Base-by-base conservation (phyloP, 2,329 filamentous ascomycete species). In the Calonectria pteridis region DNA sequence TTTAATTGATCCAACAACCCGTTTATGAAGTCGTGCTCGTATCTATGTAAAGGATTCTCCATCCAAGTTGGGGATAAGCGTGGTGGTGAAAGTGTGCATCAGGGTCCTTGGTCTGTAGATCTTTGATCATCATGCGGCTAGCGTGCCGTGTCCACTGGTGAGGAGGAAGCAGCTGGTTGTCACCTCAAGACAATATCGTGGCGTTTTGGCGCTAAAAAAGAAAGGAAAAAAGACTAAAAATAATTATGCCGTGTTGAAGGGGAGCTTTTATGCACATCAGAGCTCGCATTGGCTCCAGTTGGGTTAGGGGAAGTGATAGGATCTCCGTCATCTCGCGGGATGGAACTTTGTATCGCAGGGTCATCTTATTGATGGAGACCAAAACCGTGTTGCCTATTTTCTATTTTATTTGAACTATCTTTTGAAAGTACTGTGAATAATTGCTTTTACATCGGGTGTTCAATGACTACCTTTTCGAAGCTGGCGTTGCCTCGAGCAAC, bases 391-490 rank as follows among this genome's bases (percentile, higher is more conserved):
- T 46, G 9, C n/a, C n/a, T 4, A 23, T 23, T 10, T 11, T n/a
- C 20, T 46, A 46, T 14, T 23, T 20, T 46, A 46, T 10, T n/a
- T 9, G 13, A 23, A 9, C 9, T 46, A 23, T 13, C n/a, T 4
- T 11, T 23, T 23, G 9, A 46, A 1, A n/a, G n/a, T 23, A 5
- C 0, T 13, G 3, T 16, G 18, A 1, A n/a, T 33, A 0, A n/a
- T 10, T 6, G 6, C 9, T 3, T n/a, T 55, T 31, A 55, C 16
- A 55, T 55, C 2, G 51, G 51, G 18, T 55, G 51, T 11, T 55
- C 51, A 31, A 55, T 55, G 11, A 55, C 51, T 11, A 55, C 18
- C 9, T 55, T 33, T 55, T 55, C 51, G 10, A 55, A 55, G 51
- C 51, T 55, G 2, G 28, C 51, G 33, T n/a, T n/a, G 4, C 51